A percentile compares a stretch with the other conserved stretches of the same genome.
These are phyloP conservation scores for Phytophthora colocasiae DNA, from an alignment of 352 stramenopile genomes.

Conservation along the genomic window DNA sequence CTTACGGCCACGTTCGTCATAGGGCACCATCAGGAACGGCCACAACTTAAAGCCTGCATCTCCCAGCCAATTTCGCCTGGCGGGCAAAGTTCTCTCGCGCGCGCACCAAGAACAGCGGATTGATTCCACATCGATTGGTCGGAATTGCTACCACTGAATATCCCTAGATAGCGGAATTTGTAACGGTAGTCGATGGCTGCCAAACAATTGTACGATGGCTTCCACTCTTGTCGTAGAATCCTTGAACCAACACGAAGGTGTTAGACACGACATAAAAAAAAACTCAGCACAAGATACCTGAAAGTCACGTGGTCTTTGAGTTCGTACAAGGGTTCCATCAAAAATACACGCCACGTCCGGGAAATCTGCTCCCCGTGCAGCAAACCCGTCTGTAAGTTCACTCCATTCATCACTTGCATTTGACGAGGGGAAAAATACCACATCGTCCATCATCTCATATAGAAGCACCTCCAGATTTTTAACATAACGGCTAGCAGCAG, in stretches of 20 bases:
- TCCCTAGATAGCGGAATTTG: slow-evolving; percentile 22
- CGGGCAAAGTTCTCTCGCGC: not conserved
- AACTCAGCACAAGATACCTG: too few species aligned
- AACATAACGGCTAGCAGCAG: too few species aligned
- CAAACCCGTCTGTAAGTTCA: too few species aligned
- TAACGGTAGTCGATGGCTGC: slow-evolving; percentile 12
- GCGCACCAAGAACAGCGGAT: slow-evolving; percentile 10
- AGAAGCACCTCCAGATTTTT: too few species aligned
- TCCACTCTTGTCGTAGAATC: slow-evolving; percentile 28
- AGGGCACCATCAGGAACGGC: slow-evolving; percentile 17
- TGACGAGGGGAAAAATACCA: too few species aligned
- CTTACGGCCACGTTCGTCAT: not conserved
- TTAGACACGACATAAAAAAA: too few species aligned
- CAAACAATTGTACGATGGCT: slow-evolving; percentile 17
- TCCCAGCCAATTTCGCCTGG: slow-evolving; percentile 17
- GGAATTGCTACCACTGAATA: slow-evolving; percentile 21
- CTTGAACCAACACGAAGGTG: not conserved
- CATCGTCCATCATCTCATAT: too few species aligned
- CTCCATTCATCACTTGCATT: too few species aligned
- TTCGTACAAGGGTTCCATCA: too few species aligned
- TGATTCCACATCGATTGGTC: slow-evolving; percentile 20
- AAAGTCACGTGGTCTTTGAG: too few species aligned
- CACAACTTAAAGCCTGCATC: slow-evolving; percentile 20
- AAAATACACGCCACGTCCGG: too few species aligned
- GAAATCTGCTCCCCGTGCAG: too few species aligned